Conservation (phyloP, 345 rosid species). For the Camelina laxa region DNA sequence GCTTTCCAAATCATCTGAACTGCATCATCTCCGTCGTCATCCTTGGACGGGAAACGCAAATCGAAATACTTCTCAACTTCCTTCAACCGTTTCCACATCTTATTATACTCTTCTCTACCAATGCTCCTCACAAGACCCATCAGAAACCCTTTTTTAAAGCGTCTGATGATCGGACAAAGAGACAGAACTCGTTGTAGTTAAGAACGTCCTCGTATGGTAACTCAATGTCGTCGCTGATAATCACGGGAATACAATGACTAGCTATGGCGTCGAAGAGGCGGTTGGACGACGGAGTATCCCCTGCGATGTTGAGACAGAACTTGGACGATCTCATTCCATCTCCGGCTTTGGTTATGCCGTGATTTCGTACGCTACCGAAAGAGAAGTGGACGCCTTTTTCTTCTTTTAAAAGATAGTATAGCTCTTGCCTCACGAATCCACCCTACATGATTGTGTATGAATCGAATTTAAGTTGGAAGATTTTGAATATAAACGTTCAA, state of each 20-base stretch:
- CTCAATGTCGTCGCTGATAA: slow-evolving; percentile 92
- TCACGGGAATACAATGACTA: slow-evolving; percentile 92
- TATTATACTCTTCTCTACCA: slow-evolving; percentile 72
- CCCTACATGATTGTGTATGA: slow-evolving; percentile 52
- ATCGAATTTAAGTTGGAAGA: neutral
- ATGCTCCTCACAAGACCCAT: slow-evolving; percentile 67
- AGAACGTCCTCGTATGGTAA: slow-evolving; percentile 91
- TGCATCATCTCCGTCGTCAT: slow-evolving; percentile 56
- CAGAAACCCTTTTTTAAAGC: slow-evolving; percentile 74
- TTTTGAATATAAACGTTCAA: neutral
- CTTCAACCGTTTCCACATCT: slow-evolving; percentile 68
- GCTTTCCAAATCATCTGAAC: slow-evolving; percentile 97
- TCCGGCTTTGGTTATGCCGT: slow-evolving; percentile 71
- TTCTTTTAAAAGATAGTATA: slow-evolving; percentile 71
- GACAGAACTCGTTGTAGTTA: slow-evolving; percentile 84
- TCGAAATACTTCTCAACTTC: slow-evolving; percentile 64
- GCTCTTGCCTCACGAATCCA: slow-evolving; percentile 81
- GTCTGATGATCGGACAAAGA: slow-evolving; percentile 80
- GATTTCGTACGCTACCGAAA: slow-evolving; percentile 72
- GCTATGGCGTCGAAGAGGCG: slow-evolving; percentile 97
- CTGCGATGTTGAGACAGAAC: slow-evolving; percentile 95
- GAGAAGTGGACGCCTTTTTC: slow-evolving; percentile 89
- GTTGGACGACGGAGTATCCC: slow-evolving; percentile 96
- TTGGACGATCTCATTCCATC: slow-evolving; percentile 85
- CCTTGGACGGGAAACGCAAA: slow-evolving; percentile 67